These are phyloP conservation scores for Benincasa hispida DNA, from an alignment of 306 rosid species.

Conservation along the genomic window DNA sequence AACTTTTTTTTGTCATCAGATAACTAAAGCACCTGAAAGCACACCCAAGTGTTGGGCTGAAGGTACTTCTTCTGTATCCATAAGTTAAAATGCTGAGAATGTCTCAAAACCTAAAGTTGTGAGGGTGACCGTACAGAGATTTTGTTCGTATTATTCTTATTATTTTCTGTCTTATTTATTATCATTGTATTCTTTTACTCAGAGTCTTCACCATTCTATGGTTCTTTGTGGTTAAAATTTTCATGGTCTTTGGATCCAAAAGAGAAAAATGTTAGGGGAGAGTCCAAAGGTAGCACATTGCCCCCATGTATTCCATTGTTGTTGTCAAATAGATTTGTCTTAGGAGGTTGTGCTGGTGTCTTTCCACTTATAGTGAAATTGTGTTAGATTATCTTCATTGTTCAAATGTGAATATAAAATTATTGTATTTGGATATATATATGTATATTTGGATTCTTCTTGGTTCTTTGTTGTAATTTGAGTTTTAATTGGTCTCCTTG, in stretches of 20 bases:
- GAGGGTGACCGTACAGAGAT: neutral
- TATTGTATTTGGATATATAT: neutral
- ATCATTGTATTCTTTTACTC: neutral
- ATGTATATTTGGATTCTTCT: neutral
- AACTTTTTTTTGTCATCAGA: neutral
- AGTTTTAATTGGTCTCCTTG: too few species aligned
- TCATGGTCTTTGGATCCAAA: neutral
- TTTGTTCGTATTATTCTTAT: neutral
- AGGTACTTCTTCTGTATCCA: conserved; percentile 3
- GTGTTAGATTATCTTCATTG: neutral
- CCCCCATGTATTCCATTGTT: neutral
- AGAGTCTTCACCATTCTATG: neutral
- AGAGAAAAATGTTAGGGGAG: neutral
- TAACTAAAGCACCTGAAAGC: neutral
- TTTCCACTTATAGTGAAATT: neutral
- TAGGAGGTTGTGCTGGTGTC: neutral
- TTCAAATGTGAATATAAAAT: neutral
- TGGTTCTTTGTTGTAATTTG: neutral
- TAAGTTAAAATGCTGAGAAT: neutral
- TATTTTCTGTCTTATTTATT: neutral
- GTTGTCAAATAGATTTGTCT: neutral
- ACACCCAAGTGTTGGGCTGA: neutral
- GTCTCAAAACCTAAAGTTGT: neutral
- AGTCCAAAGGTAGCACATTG: neutral
- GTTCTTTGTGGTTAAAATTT: neutral